phyloP scores from a whole-genome alignment of 23 red algal genomes.

The Gracilaria domingensis region DNA sequence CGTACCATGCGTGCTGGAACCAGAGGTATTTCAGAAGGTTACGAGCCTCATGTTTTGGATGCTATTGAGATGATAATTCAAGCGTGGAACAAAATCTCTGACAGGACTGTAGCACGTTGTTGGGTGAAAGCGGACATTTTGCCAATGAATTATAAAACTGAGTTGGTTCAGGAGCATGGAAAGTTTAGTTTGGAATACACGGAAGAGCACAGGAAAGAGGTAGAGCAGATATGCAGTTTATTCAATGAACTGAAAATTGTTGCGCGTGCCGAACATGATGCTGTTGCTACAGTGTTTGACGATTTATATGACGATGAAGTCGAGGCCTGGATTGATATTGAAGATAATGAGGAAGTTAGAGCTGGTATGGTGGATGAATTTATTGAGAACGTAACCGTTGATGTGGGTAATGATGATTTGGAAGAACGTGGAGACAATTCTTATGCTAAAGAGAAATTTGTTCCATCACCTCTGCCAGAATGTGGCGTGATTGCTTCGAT shows the following conservation, averaged over 20 bases:
- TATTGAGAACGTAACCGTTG: too few relatives aligned
- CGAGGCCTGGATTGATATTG: too few relatives aligned
- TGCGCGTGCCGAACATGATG: too few relatives aligned
- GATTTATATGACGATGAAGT: too few relatives aligned
- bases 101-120: neutral
- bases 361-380: too few relatives aligned
- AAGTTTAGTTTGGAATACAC: neutral
- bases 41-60: slow-evolving; percentile 35
- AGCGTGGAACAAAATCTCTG: neutral
- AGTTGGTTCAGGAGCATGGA: neutral
- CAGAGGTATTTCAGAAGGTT: neutral
- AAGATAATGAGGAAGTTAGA: too few relatives aligned
- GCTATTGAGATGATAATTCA: neutral
- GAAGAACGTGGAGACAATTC: neutral
- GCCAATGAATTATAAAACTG: neutral
- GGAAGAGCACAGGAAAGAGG: too few relatives aligned
- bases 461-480: too few relatives aligned
- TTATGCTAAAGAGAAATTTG: neutral
- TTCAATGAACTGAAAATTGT: too few relatives aligned
- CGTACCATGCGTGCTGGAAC: neutral
- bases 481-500: neutral
- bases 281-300: too few relatives aligned
- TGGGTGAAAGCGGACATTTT: slow-evolving; percentile 26
- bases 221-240: too few relatives aligned
- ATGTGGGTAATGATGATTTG: too few relatives aligned